Conservation (phyloP, 805 yeast genomes). For the Myxozyma neotropica region DNA sequence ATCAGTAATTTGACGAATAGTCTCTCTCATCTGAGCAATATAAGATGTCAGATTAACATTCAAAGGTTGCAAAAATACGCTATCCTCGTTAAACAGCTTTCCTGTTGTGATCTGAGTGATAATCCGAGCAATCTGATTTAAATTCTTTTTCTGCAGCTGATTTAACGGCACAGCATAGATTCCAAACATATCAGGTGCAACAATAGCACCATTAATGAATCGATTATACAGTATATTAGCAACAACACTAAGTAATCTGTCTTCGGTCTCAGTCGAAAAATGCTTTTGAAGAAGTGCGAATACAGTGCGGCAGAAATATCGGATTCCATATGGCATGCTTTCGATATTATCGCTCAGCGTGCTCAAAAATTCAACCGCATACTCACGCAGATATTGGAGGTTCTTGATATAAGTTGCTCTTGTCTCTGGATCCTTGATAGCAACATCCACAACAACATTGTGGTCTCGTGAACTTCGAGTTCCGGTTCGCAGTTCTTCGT, state of each 20-base stretch:
- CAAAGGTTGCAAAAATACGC: conserved; percentile 75
- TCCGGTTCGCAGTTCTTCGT: conserved; percentile 43
- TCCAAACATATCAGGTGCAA: conserved; percentile 53
- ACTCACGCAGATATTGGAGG: conserved; percentile 72
- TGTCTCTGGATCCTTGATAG: conserved; percentile 79
- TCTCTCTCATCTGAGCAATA: conserved; percentile 50
- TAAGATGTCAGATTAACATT: conserved; percentile 67
- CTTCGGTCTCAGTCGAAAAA: conserved; percentile 62
- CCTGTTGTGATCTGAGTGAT: conserved; percentile 67
- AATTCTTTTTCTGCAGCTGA: conserved; percentile 50
- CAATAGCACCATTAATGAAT: conserved; percentile 44
- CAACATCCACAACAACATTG: conserved; percentile 58
- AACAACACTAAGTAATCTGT: conserved; percentile 63
- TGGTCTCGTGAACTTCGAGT: conserved; percentile 44
- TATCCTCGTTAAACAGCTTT: conserved; percentile 62
- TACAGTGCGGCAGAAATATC: conserved; percentile 54
- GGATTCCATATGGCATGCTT: conserved; percentile 55
- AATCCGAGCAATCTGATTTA: conserved; percentile 59
- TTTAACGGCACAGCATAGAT: conserved; percentile 46
- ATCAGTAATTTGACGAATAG: conserved; percentile 54
- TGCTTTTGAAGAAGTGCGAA: conserved; percentile 41
- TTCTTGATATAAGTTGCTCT: conserved; percentile 70
- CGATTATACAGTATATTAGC: conserved; percentile 54
- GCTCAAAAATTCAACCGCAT: conserved; percentile 61
- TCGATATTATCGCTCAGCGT: conserved; percentile 51